A percentile compares a stretch with the other conserved stretches of the same genome.
Evolutionary conservation across 1,284 basidiomycete species (phyloP).

Genomic region (Caloboletus firmus): DNA sequence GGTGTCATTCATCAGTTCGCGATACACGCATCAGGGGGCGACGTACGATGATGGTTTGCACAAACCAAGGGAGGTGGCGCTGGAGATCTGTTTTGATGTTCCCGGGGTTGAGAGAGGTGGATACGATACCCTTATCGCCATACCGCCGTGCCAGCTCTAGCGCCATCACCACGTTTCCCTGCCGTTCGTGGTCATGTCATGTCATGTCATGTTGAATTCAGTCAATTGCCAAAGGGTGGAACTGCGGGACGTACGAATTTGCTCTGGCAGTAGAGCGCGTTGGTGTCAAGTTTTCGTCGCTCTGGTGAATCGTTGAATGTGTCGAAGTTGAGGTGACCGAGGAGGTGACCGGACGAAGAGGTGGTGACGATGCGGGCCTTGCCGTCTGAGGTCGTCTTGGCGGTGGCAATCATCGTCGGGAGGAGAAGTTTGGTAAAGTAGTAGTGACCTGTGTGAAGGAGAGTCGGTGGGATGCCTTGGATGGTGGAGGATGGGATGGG

Average conservation of each 20-base stretch:
- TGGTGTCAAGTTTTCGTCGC: conserved; percentile 30
- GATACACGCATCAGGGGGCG: neutral
- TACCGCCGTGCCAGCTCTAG: conserved; percentile 27
- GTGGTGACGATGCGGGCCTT: conserved; percentile 46
- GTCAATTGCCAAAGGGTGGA: no score
- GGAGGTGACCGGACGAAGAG: conserved; percentile 38
- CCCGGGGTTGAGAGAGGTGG: conserved; percentile 27
- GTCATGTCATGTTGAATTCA: neutral
- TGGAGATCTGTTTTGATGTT: conserved; percentile 31
- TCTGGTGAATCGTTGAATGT: conserved; percentile 40
- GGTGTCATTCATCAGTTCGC: neutral
- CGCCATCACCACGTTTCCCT: conserved; percentile 29
- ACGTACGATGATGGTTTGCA: conserved; percentile 14
- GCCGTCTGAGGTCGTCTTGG: conserved; percentile 30
- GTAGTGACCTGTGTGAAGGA: conserved; percentile 38
- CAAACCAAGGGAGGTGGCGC: conserved; percentile 19
- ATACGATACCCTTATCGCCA: conserved; percentile 23
- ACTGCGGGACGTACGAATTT: conserved; percentile 40
- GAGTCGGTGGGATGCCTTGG: neutral
- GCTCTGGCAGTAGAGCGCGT: conserved; percentile 44
- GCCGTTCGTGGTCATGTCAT: neutral
- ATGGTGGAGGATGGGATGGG: no score
- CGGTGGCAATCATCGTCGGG: conserved; percentile 41
- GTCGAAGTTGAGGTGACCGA: conserved; percentile 35
- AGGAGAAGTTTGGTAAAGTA: conserved; percentile 51